A percentile compares a stretch with the other conserved stretches of the same genome.
Conservation (phyloP, 345 rosid species). For the Ceriops tagal region DNA sequence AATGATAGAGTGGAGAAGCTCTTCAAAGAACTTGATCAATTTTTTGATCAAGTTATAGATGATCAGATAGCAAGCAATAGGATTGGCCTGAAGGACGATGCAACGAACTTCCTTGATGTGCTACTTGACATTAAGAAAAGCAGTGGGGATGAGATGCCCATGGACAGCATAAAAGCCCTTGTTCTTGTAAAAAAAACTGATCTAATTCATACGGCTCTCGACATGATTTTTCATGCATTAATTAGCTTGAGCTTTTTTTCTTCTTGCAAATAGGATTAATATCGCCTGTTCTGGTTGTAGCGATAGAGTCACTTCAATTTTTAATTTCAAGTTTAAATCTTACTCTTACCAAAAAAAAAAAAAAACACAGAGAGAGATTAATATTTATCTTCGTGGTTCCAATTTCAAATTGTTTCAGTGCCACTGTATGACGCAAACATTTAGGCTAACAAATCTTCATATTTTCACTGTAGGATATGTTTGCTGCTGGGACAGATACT, state of each 20-base stretch:
- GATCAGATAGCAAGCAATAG: not conserved
- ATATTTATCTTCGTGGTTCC: too few relatives aligned
- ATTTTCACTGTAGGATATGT: conserved; percentile 25
- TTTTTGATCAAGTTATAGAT: conserved; percentile 22
- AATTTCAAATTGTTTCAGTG: too few relatives aligned
- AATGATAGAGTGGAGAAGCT: conserved; percentile 25
- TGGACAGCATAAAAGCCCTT: conserved; percentile 33
- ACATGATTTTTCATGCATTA: too few relatives aligned
- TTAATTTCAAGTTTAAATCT: too few relatives aligned
- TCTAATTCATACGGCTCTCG: not conserved
- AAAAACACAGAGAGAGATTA: not conserved
- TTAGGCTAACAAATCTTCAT: not conserved
- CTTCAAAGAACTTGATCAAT: conserved; percentile 22
- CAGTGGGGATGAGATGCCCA: conserved; percentile 2
- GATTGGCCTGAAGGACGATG: not conserved
- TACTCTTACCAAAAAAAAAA: not conserved
- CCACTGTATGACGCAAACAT: too few relatives aligned
- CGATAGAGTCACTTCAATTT: too few relatives aligned
- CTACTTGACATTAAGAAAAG: conserved; percentile 22
- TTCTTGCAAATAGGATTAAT: too few relatives aligned
- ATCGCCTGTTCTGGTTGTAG: too few relatives aligned
- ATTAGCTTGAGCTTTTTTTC: too few relatives aligned
- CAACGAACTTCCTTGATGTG: conserved; percentile 32
- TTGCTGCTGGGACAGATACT: conserved; percentile 39
- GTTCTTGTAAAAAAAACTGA: conserved; percentile 23